Evolutionary conservation across 2,329 filamentous ascomycete species (phyloP).

Genomic region (Periconia macrospinosa): DNA sequence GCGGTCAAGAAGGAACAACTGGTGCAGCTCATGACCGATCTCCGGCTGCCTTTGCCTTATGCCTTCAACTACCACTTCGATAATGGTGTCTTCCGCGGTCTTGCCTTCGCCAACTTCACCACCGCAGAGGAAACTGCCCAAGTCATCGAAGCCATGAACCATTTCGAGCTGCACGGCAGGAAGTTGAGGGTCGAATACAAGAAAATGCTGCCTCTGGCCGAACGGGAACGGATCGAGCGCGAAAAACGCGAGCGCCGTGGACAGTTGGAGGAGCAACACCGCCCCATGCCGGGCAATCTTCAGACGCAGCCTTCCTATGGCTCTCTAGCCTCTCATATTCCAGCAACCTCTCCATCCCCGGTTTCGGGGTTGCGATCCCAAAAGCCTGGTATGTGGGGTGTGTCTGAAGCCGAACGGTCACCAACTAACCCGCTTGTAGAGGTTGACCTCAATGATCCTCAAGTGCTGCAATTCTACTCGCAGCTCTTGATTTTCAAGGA

Average conservation of each 20-base stretch:
- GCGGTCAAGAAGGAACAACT: constrained; percentile 97
- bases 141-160: constrained; percentile 93
- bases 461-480: constrained; percentile 85
- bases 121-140: constrained; percentile 89
- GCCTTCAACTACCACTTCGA: constrained; percentile 99
- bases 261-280: constrained; percentile 95
- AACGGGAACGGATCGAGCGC: constrained; percentile 92
- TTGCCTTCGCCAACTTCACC: constrained; percentile 98
- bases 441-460: constrained; percentile 88
- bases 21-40: constrained; percentile 88
- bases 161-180: constrained; percentile 90
- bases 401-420: constrained; percentile 8
- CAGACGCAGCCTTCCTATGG: constrained; percentile 87
- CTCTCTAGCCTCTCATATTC: constrained; percentile 67
- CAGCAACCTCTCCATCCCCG: constrained; percentile 67
- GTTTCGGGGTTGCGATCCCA: constrained; percentile 59
- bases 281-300: constrained; percentile 68
- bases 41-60: constrained; percentile 91
- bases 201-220: constrained; percentile 96
- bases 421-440: constrained; percentile 51
- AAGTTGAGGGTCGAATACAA: constrained; percentile 98
- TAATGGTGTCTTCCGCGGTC: constrained; percentile 91
- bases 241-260: constrained; percentile 96
- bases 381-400: constrained; percentile 46
- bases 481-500: constrained; percentile 88